These are phyloP conservation scores for Cucumis sativus DNA, from an alignment of 306 rosid species.

Conservation along the genomic window DNA sequence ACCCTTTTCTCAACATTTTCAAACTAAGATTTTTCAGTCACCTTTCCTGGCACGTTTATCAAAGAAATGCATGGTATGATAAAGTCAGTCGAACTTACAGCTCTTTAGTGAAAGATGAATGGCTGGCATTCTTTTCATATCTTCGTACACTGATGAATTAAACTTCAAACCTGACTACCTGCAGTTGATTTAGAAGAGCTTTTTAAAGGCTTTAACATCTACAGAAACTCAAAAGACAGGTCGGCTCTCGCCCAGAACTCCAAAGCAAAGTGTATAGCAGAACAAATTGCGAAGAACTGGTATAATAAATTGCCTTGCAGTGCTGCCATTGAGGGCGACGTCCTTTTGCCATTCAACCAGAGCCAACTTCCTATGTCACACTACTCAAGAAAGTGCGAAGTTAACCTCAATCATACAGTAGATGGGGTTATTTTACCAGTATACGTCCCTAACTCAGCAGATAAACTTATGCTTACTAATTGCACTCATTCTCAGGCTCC, in stretches of 20 bases:
- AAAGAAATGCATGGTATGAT: background rate
- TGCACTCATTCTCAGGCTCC: background rate
- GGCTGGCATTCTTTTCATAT: background rate
- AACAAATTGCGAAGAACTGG: background rate
- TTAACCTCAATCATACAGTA: background rate
- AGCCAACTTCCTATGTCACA: background rate
- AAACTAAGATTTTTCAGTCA: background rate
- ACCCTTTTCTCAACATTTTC: background rate
- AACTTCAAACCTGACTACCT: background rate
- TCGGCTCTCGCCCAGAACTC: background rate
- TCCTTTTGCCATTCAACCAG: background rate
- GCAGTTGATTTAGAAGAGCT: slow-evolving; percentile 5
- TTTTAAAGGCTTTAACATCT: background rate
- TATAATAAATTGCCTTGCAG: slow-evolving; percentile 2
- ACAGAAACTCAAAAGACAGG: background rate
- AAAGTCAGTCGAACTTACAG: background rate
- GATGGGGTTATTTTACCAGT: background rate
- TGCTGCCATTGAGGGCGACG: background rate
- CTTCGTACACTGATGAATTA: background rate
- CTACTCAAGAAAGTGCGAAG: background rate
- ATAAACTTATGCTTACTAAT: background rate
- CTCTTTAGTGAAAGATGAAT: background rate
- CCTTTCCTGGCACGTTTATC: background rate
- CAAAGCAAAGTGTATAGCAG: slow-evolving; percentile 4
- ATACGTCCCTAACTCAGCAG: background rate